A percentile compares a stretch with the other conserved stretches of the same genome.
phyloP scores from a whole-genome alignment of 345 rosid species.

The Camelina hispida region DNA sequence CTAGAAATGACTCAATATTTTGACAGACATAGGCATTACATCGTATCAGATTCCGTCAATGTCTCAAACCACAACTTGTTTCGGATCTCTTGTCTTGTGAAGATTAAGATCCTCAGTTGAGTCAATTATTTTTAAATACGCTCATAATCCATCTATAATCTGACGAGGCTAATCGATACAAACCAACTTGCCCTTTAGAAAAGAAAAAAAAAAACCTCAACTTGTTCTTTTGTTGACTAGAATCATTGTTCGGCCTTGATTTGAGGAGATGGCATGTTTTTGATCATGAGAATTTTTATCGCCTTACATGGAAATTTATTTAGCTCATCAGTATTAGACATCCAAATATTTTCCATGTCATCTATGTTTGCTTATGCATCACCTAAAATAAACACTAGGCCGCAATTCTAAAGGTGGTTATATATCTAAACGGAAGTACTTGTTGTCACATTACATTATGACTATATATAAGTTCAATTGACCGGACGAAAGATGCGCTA shows the following conservation, averaged over 20 bases:
- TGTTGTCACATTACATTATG: not conserved
- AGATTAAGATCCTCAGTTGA: not conserved
- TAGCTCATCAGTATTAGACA: too few species aligned
- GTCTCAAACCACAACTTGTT: not conserved
- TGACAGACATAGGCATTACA: not conserved
- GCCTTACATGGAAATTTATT: not conserved
- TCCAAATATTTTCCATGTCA: too few species aligned
- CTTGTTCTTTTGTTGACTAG: not conserved
- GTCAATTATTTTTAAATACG: not conserved
- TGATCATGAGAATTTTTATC: not conserved
- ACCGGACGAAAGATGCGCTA: not conserved
- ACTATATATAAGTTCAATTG: not conserved
- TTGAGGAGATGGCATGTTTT: not conserved
- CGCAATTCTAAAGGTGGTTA: not conserved
- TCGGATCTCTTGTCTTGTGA: not conserved
- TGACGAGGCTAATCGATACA: not conserved
- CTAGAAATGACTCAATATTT: not conserved
- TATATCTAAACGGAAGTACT: not conserved
- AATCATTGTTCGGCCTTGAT: not conserved
- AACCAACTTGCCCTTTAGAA: not conserved
- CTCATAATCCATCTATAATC: not conserved
- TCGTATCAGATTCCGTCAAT: not conserved
- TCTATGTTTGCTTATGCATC: too few species aligned
- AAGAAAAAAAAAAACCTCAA: not conserved
- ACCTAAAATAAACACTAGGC: too few species aligned